Conservation (phyloP, 2,329 filamentous ascomycete genomes). For the Colletotrichum sublineola region DNA sequence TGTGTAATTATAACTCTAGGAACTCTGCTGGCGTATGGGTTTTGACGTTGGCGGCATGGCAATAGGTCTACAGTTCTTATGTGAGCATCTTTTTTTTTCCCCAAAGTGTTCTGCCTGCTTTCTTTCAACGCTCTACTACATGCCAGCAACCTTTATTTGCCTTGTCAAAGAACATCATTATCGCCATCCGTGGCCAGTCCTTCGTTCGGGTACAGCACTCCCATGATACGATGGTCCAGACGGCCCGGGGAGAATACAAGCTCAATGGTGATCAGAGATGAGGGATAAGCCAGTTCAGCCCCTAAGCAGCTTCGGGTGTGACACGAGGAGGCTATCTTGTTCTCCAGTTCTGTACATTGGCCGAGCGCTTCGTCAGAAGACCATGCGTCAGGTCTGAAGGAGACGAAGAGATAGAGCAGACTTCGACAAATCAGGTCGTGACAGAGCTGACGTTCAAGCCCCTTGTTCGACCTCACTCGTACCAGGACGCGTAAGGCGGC, state of each 20-base stretch:
- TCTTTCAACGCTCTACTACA: neutral
- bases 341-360: neutral
- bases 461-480: neutral
- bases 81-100: neutral
- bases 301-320: neutral
- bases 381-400: neutral
- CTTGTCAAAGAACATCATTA: neutral
- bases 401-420: too few species aligned
- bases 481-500: neutral
- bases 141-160: too few species aligned
- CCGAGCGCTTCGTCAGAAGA: neutral
- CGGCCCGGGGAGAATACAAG: neutral
- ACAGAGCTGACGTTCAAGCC: too few species aligned
- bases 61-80: constrained; percentile 34
- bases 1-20: constrained; percentile 34
- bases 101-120: neutral
- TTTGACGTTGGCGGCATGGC: constrained; percentile 35
- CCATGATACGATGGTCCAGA: neutral
- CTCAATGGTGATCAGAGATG: neutral
- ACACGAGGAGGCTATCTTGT: neutral
- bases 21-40: constrained; percentile 22
- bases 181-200: too few species aligned
- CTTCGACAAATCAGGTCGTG: too few species aligned
- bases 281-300: neutral
- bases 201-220: neutral